These are phyloP conservation scores for Colletotrichum sp. DNA, from an alignment of 2,329 filamentous ascomycete species.

Conservation along the genomic window DNA sequence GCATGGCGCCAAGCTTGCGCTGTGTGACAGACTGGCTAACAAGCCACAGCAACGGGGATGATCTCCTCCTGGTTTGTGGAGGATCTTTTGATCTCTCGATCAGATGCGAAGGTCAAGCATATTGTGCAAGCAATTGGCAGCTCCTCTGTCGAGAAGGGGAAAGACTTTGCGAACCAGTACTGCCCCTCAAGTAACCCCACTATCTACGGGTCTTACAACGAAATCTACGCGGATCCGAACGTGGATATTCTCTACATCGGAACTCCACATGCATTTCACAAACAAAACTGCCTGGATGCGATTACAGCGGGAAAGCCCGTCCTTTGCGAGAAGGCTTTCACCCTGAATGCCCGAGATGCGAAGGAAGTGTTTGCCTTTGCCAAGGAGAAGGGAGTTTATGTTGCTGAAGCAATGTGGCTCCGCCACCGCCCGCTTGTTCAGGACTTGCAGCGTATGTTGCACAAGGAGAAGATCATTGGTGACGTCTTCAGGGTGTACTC, in stretches of 20 bases:
- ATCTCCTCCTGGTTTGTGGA: slow-evolving; percentile 48
- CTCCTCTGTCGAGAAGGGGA: slow-evolving; percentile 41
- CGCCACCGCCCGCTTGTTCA: slow-evolving; percentile 44
- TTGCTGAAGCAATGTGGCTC: slow-evolving; percentile 53
- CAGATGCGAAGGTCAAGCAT: slow-evolving; percentile 41
- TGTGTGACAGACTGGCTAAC: neutral
- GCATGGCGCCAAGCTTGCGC: neutral
- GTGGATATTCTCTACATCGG: slow-evolving; percentile 53
- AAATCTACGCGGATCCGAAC: slow-evolving; percentile 42
- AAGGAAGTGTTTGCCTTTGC: slow-evolving; percentile 44
- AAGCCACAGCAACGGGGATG: slow-evolving; percentile 34
- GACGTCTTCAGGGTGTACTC: slow-evolving; percentile 40
- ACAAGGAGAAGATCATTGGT: slow-evolving; percentile 44
- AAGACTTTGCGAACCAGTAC: slow-evolving; percentile 40
- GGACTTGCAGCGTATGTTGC: slow-evolving; percentile 37
- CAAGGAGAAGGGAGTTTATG: slow-evolving; percentile 41
- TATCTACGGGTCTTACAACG: slow-evolving; percentile 43
- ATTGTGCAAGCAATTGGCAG: slow-evolving; percentile 47
- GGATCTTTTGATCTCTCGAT: slow-evolving; percentile 42
- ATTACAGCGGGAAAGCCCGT: slow-evolving; percentile 47
- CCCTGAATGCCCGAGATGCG: slow-evolving; percentile 43
- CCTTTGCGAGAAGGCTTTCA: slow-evolving; percentile 51
- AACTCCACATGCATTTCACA: slow-evolving; percentile 49
- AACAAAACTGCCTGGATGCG: slow-evolving; percentile 45
- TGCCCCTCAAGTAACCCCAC: slow-evolving; percentile 30